A percentile compares a stretch with the other conserved stretches of the same genome.
Conservation (phyloP, 257 asterid genomes). For the Fraxinus excelsior region DNA sequence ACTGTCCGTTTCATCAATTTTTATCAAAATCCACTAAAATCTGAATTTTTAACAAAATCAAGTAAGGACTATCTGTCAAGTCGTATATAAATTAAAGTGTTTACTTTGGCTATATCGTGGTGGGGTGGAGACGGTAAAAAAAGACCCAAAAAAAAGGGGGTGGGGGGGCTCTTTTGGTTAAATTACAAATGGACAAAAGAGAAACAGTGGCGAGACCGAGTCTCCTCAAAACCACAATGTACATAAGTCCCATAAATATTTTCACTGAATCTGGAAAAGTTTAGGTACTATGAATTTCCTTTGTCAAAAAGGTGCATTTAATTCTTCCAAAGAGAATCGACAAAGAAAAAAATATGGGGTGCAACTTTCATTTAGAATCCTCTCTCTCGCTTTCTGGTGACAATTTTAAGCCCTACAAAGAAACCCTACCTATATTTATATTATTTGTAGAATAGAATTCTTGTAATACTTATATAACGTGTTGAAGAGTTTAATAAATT, state of each 20-base stretch:
- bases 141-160: neutral
- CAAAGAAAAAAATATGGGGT: slow-evolving; percentile 15
- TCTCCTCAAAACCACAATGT: slow-evolving; percentile 20
- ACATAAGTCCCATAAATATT: slow-evolving; percentile 41
- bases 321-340: slow-evolving; percentile 12
- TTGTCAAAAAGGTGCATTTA: no score
- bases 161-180: neutral
- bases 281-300: slow-evolving; percentile 40
- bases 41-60: no score
- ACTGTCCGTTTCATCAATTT: no score
- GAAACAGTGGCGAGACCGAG: neutral
- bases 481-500: neutral
- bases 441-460: no score
- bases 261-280: slow-evolving; percentile 44
- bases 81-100: no score
- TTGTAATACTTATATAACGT: no score
- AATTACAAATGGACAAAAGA: slow-evolving; percentile 26
- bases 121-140: neutral
- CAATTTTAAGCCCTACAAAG: slow-evolving; percentile 15
- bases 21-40: no score
- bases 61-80: no score
- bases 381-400: neutral
- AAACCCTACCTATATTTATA: no score
- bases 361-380: slow-evolving; percentile 24
- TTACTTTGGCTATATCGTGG: no score